Evolutionary conservation across 2,329 filamentous ascomycete species (phyloP).

Genomic region (Colletotrichum cuscutae): DNA sequence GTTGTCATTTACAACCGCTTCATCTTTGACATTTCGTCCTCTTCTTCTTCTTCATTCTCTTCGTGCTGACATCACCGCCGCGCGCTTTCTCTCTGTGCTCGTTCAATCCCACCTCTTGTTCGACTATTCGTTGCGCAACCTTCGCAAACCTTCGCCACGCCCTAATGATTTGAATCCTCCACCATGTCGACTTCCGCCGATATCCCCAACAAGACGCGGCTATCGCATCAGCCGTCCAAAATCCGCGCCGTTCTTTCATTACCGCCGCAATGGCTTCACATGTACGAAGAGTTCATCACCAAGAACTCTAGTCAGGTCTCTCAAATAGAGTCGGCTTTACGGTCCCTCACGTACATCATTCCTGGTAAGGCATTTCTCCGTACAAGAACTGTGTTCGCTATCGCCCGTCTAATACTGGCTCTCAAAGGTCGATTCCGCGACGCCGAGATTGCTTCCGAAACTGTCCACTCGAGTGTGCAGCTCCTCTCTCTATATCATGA

Average conservation of each 20-base stretch:
- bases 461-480: conserved; percentile 87
- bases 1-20: background rate
- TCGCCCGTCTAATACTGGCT: background rate
- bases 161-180: conserved; percentile 6
- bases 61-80: background rate
- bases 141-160: background rate
- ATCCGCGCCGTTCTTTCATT: conserved; percentile 57
- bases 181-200: conserved; percentile 35
- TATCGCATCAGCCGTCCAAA: conserved; percentile 26
- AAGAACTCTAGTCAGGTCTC: conserved; percentile 94
- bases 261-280: conserved; percentile 73
- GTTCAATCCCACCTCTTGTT: background rate
- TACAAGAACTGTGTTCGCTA: background rate
- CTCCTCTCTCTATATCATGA: conserved; percentile 95
- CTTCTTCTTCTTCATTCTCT: background rate
- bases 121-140: background rate
- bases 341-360: conserved; percentile 95
- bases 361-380: conserved; percentile 67
- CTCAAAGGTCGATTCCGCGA: conserved; percentile 82
- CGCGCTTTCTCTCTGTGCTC: background rate
- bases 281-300: conserved; percentile 91
- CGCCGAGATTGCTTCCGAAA: conserved; percentile 94
- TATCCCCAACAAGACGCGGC: conserved; percentile 31
- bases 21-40: background rate
- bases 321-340: conserved; percentile 92